Percentiles rank a stretch among this genome's conserved stretches.
Conservation (phyloP, 495 filamentous ascomycete species). For the Extremus antarcticus region DNA sequence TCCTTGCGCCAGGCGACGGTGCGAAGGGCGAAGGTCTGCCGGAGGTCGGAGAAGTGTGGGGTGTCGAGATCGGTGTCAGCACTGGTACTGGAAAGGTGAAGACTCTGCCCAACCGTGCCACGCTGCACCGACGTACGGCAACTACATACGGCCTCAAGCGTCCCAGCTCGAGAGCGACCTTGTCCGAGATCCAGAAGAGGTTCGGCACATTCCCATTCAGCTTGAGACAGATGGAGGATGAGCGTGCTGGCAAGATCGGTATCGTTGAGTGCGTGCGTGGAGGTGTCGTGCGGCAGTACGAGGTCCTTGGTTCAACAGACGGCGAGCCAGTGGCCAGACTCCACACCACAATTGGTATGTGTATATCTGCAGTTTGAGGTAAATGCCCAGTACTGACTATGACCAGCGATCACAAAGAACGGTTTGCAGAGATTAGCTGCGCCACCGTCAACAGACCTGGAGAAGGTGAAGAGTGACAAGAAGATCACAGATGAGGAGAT, state of each 20-base stretch:
- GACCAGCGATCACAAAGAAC: constrained; percentile 92
- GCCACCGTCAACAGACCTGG: constrained; percentile 59
- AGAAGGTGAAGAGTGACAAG: constrained; percentile 83
- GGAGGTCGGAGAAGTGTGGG: constrained; percentile 93
- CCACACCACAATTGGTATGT: constrained; percentile 82
- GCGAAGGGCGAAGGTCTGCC: constrained; percentile 85
- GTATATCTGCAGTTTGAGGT: neutral
- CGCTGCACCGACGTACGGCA: constrained; percentile 82
- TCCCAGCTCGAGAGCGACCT: constrained; percentile 74
- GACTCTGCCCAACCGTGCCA: constrained; percentile 72
- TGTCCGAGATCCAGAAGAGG: constrained; percentile 90
- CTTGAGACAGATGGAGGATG: constrained; percentile 90
- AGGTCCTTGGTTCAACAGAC: constrained; percentile 89
- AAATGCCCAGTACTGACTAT: neutral
- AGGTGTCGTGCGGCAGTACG: constrained; percentile 86
- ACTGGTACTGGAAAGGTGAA: constrained; percentile 90
- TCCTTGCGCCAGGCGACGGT: constrained; percentile 72
- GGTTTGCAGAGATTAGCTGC: constrained; percentile 75
- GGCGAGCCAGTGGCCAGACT: constrained; percentile 69
- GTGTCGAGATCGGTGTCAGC: constrained; percentile 88
- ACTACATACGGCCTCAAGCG: constrained; percentile 87
- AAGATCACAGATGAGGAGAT: constrained; percentile 95
- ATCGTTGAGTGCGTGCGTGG: constrained; percentile 88
- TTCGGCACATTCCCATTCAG: constrained; percentile 98
- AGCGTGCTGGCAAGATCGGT: constrained; percentile 90